phyloP scores from a whole-genome alignment of 768 basidiomycete genomes.

The Termitomyces sp. region DNA sequence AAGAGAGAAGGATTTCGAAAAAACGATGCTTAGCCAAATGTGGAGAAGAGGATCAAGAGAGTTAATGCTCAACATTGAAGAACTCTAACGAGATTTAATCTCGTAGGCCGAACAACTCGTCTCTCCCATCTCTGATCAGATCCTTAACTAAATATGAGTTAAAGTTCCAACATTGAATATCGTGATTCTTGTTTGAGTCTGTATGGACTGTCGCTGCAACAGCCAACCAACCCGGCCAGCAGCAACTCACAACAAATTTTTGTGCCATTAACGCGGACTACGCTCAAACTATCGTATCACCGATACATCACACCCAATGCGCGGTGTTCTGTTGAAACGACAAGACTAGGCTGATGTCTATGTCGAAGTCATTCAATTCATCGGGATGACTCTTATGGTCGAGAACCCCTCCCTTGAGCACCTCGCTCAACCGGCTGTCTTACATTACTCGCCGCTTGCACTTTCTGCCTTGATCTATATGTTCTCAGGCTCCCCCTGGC shows the following conservation, averaged over 20 bases:
- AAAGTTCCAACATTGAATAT: not conserved
- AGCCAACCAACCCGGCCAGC: not conserved
- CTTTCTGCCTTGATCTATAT: not conserved
- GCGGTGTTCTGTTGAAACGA: not conserved
- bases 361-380: not conserved
- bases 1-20: conserved; percentile 33
- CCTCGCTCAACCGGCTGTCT: not conserved
- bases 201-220: not conserved
- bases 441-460: not conserved
- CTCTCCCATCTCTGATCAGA: not conserved
- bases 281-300: not conserved
- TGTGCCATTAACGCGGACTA: not conserved
- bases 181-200: not conserved
- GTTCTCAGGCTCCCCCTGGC: not conserved
- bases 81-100: not conserved
- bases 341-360: not conserved
- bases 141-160: not conserved
- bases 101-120: not conserved
- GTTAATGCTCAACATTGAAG: not conserved
- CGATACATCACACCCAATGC: not conserved
- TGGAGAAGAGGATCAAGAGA: not conserved
- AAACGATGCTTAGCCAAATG: conserved; percentile 17
- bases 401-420: not conserved
- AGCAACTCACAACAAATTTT: not conserved
- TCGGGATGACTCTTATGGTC: not conserved